phyloP scores from a whole-genome alignment of 352 stramenopile species.

The Pythium scleroteichum region DNA sequence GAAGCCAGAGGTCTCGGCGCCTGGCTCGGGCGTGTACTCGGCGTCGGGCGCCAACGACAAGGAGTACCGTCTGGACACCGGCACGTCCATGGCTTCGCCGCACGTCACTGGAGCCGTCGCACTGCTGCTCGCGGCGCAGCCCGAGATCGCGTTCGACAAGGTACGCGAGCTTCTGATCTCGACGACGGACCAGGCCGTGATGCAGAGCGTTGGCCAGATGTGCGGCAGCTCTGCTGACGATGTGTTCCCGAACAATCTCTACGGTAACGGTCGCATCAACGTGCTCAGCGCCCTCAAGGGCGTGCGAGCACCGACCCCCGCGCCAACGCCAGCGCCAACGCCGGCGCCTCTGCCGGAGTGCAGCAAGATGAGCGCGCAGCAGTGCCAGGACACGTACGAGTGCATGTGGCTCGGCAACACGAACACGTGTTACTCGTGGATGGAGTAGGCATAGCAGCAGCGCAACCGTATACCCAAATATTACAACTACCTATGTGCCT shows the following conservation, averaged over 20 bases:
- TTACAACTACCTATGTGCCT: too few relatives aligned
- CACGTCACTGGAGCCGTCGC: slow-evolving; percentile 35
- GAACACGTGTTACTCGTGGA: too few relatives aligned
- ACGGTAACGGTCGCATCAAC: slow-evolving; percentile 40
- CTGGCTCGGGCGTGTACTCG: slow-evolving; percentile 16
- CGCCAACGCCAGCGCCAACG: slow-evolving; percentile 2
- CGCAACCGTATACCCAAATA: too few relatives aligned
- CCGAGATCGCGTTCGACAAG: slow-evolving; percentile 8
- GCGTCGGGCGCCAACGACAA: slow-evolving; percentile 12
- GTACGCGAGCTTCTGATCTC: slow-evolving; percentile 12
- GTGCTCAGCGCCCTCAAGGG: slow-evolving; percentile 19
- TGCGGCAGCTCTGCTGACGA: slow-evolving; percentile 34
- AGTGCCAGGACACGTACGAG: too few relatives aligned
- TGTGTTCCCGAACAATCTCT: slow-evolving; percentile 47
- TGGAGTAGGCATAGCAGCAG: too few relatives aligned
- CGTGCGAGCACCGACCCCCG: neutral
- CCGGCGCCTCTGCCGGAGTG: neutral
- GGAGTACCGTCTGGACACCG: slow-evolving; percentile 21
- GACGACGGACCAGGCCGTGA: slow-evolving; percentile 18
- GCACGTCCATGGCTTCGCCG: slow-evolving; percentile 38
- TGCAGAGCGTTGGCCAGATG: slow-evolving; percentile 14
- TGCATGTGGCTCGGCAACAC: too few relatives aligned
- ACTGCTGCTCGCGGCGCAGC: slow-evolving; percentile 21
- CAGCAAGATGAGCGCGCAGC: neutral
- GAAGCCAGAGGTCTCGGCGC: slow-evolving; percentile 31